phyloP scores from a whole-genome alignment of 805 yeast genomes.

The Wickerhamomyces mucosus region DNA sequence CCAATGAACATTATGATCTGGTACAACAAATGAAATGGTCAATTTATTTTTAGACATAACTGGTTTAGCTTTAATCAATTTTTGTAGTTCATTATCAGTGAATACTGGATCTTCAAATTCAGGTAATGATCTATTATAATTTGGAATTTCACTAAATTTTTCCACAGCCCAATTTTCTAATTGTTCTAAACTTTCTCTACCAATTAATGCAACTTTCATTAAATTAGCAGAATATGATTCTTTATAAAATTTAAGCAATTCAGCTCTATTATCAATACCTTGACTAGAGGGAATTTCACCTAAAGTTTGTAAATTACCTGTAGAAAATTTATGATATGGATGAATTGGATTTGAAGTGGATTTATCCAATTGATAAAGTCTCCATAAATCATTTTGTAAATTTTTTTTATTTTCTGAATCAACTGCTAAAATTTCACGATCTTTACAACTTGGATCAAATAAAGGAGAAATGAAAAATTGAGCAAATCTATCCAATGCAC shows the following conservation, averaged over 20 bases:
- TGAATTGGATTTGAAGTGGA: constrained; percentile 62
- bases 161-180: constrained; percentile 63
- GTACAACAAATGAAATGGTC: constrained; percentile 61
- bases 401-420: constrained; percentile 95
- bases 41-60: constrained; percentile 70
- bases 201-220: constrained; percentile 80
- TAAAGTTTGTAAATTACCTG: constrained; percentile 77
- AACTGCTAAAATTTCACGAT: constrained; percentile 88
- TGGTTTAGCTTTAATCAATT: constrained; percentile 60
- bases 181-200: constrained; percentile 68
- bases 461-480: constrained; percentile 87
- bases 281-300: constrained; percentile 49
- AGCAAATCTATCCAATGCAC: constrained; percentile 86
- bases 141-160: constrained; percentile 54
- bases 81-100: constrained; percentile 37
- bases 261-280: constrained; percentile 72
- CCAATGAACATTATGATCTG: constrained; percentile 67
- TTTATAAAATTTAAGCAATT: constrained; percentile 65
- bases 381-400: constrained; percentile 83
- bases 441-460: constrained; percentile 65
- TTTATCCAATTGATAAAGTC: constrained; percentile 78
- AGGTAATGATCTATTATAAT: constrained; percentile 25
- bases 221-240: constrained; percentile 73
- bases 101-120: constrained; percentile 39
- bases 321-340: constrained; percentile 81